Evolutionary conservation across 331 rosid species (phyloP).

Genomic region (Prunus yedoensis): DNA sequence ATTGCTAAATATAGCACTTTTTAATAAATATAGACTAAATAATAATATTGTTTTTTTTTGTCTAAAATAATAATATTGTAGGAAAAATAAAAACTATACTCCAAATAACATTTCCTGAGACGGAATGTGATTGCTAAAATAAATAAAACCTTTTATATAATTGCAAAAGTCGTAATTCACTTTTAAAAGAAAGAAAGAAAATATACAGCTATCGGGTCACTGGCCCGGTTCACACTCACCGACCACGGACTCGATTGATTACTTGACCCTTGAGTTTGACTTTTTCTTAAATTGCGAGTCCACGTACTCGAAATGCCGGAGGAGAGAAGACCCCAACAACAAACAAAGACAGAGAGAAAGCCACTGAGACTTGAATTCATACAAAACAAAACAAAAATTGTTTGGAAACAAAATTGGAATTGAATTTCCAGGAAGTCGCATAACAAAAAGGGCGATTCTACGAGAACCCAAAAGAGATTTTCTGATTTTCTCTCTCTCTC

Average conservation of each 20-base stretch:
- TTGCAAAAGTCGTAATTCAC: neutral
- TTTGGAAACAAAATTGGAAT: neutral
- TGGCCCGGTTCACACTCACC: slow-evolving; percentile 8
- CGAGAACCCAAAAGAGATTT: neutral
- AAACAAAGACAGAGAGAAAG: neutral
- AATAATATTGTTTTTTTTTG: too few species aligned
- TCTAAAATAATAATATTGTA: too few species aligned
- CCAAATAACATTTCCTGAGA: neutral
- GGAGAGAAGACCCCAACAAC: neutral
- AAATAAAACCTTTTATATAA: neutral
- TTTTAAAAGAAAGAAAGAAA: neutral
- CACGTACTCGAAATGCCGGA: neutral
- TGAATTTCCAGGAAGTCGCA: slow-evolving; percentile 2
- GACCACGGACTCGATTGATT: neutral
- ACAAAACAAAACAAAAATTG: neutral
- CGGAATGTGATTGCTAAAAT: neutral
- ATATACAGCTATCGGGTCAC: neutral
- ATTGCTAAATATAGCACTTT: neutral
- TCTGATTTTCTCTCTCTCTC: neutral
- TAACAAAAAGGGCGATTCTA: too few species aligned
- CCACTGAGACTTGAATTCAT: neutral
- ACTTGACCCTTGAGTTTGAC: neutral
- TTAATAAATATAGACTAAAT: too few species aligned
- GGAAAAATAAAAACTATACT: too few species aligned
- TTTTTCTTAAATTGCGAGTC: neutral